Percentiles rank a stretch among this genome's conserved stretches.
These are phyloP conservation scores for Eutrema yunnanense DNA, from an alignment of 345 rosid species.

Conservation along the genomic window DNA sequence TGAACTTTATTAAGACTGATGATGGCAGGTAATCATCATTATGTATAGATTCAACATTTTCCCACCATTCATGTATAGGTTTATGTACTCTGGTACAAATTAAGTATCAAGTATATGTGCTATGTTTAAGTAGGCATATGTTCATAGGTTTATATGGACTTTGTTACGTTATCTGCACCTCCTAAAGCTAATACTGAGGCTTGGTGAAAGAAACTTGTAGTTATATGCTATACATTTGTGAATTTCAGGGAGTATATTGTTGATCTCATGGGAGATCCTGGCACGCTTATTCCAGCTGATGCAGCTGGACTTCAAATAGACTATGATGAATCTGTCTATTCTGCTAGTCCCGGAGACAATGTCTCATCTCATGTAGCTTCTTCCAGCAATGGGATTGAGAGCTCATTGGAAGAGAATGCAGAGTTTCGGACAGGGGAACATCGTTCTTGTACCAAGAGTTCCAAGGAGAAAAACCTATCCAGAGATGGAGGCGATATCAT, in stretches of 20 bases:
- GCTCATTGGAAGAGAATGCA: constrained; percentile 50
- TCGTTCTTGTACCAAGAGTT: constrained; percentile 34
- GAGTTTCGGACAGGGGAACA: constrained; percentile 42
- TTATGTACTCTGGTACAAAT: neutral
- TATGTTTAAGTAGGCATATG: neutral
- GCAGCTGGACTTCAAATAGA: constrained; percentile 57
- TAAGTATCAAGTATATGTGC: neutral
- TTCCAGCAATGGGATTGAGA: constrained; percentile 57
- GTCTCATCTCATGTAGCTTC: constrained; percentile 53
- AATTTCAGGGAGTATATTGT: constrained; percentile 85
- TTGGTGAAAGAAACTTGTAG: neutral
- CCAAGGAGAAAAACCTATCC: constrained; percentile 31
- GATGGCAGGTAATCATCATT: constrained; percentile 74
- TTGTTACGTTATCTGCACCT: neutral
- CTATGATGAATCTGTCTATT: constrained; percentile 47
- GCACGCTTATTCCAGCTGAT: constrained; percentile 93
- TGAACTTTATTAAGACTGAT: constrained; percentile 81
- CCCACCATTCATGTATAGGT: neutral
- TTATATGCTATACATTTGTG: neutral
- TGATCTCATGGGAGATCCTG: constrained; percentile 97
- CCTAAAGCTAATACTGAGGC: neutral
- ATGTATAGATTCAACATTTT: neutral
- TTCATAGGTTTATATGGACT: neutral
- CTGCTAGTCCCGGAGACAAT: constrained; percentile 52
- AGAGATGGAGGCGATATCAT: constrained; percentile 32